Percentiles rank a stretch among this genome's conserved stretches.
Conservation (phyloP, 2,329 filamentous ascomycete species). For the Falciphora oryzae region DNA sequence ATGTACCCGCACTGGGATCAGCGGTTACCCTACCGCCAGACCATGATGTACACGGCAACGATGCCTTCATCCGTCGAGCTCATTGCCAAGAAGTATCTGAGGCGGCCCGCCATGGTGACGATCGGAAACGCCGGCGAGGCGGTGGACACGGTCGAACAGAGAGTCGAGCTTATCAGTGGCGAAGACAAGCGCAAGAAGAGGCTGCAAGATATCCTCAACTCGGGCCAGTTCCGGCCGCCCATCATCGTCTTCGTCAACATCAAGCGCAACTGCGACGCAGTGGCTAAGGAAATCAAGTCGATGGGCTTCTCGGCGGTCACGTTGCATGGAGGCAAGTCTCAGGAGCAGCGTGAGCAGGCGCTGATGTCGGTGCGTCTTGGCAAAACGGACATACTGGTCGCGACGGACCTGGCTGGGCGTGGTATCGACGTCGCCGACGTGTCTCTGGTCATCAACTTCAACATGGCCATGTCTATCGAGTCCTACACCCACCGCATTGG, state of each 20-base stretch:
- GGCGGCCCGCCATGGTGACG: slow-evolving; percentile 85
- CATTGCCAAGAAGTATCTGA: slow-evolving; percentile 94
- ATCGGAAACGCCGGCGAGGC: slow-evolving; percentile 94
- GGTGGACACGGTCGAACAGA: slow-evolving; percentile 95
- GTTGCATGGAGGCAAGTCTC: slow-evolving; percentile 91
- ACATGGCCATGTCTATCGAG: slow-evolving; percentile 92
- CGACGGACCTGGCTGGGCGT: slow-evolving; percentile 89
- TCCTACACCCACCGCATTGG: slow-evolving; percentile 95
- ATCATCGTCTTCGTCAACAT: slow-evolving; percentile 99
- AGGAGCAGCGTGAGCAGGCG: slow-evolving; percentile 94
- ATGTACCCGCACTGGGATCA: slow-evolving; percentile 58
- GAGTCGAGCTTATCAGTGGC: slow-evolving; percentile 82
- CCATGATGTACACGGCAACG: slow-evolving; percentile 99
- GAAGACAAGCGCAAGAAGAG: slow-evolving; percentile 97
- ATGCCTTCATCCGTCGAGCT: slow-evolving; percentile 91
- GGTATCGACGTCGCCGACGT: slow-evolving; percentile 98
- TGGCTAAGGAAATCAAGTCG: slow-evolving; percentile 87
- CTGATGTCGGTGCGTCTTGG: slow-evolving; percentile 78
- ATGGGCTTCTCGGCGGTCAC: slow-evolving; percentile 91
- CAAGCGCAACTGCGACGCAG: slow-evolving; percentile 95
- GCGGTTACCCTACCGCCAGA: slow-evolving; percentile 70
- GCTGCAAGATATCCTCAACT: slow-evolving; percentile 81
- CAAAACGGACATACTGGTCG: slow-evolving; percentile 80
- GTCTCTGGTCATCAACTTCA: slow-evolving; percentile 94
- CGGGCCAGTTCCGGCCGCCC: slow-evolving; percentile 73